Evolutionary conservation across 768 basidiomycete genomes (phyloP).

Genomic region (Phlegmacium glaucopus): DNA sequence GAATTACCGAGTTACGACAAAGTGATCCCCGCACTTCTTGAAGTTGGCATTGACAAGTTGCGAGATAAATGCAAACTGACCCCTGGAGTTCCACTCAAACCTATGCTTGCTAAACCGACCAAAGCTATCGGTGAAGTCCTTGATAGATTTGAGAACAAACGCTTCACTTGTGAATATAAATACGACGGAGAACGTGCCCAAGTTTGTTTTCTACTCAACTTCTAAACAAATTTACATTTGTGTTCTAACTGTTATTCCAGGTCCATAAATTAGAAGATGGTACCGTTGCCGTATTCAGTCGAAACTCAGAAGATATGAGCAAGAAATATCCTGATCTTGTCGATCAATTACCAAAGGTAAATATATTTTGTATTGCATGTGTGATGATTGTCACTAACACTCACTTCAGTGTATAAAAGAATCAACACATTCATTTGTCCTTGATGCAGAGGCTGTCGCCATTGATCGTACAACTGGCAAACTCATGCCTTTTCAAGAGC

Average conservation of each 20-base stretch:
- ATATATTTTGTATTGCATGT: constrained; percentile 9
- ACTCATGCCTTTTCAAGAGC: constrained; percentile 97
- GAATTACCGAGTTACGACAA: constrained; percentile 92
- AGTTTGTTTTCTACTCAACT: constrained; percentile 31
- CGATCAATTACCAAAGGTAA: constrained; percentile 83
- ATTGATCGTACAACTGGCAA: constrained; percentile 82
- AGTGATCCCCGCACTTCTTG: constrained; percentile 87
- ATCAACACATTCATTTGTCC: constrained; percentile 82
- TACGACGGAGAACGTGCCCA: constrained; percentile 99
- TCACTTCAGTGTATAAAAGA: constrained; percentile 75
- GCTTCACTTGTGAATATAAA: constrained; percentile 98
- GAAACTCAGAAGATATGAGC: constrained; percentile 99
- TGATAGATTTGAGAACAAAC: constrained; percentile 92
- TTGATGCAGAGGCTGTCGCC: constrained; percentile 96
- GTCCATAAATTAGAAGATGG: constrained; percentile 86
- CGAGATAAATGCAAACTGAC: constrained; percentile 82
- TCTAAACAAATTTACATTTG: background rate
- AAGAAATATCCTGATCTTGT: constrained; percentile 99
- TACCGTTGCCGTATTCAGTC: constrained; percentile 85
- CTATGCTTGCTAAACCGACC: constrained; percentile 98
- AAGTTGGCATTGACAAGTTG: constrained; percentile 69
- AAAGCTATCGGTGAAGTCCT: constrained; percentile 98
- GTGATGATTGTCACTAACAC: background rate
- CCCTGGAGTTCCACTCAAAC: constrained; percentile 94
- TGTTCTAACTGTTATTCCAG: constrained; percentile 28